A percentile compares a stretch with the other conserved stretches of the same genome.
phyloP scores from a whole-genome alignment of 2,329 filamentous ascomycete genomes.

The Fusarium sp. region DNA sequence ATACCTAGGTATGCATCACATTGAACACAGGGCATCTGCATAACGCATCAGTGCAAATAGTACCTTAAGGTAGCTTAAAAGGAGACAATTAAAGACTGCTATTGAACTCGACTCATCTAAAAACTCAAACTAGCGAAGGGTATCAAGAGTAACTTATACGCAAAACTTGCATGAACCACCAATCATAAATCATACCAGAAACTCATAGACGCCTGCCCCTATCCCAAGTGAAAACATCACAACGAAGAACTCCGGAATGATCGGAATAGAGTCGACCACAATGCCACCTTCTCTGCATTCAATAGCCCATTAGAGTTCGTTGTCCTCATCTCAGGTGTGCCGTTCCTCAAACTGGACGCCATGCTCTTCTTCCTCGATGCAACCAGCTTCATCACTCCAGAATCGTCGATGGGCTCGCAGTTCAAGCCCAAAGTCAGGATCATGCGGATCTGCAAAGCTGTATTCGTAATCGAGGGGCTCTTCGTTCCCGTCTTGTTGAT shows the following conservation, averaged over 20 bases:
- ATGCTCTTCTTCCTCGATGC: slow-evolving; percentile 52
- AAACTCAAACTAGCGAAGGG: slow-evolving; percentile 29
- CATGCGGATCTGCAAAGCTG: slow-evolving; percentile 43
- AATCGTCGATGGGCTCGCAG: slow-evolving; percentile 49
- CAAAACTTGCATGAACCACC: slow-evolving; percentile 17
- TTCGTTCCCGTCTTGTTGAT: slow-evolving; percentile 33
- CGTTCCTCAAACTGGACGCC: slow-evolving; percentile 36
- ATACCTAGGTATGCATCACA: slow-evolving; percentile 2
- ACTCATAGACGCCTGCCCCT: slow-evolving; percentile 21
- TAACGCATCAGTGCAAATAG: background rate
- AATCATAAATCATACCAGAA: slow-evolving; percentile 5
- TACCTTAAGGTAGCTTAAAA: background rate
- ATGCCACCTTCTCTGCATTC: slow-evolving; percentile 9
- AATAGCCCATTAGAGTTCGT: slow-evolving; percentile 19
- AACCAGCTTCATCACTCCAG: slow-evolving; percentile 46
- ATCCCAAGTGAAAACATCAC: background rate
- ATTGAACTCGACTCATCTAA: slow-evolving; percentile 23
- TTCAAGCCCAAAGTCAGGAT: slow-evolving; percentile 48
- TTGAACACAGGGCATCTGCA: background rate
- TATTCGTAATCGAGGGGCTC: slow-evolving; percentile 45
- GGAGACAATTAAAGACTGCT: background rate
- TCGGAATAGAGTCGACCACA: slow-evolving; percentile 10
- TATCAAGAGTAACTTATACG: slow-evolving; percentile 38
- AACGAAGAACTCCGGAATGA: slow-evolving; percentile 26
- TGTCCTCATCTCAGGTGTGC: slow-evolving; percentile 34